Percentiles rank a stretch among this genome's conserved stretches.
These are phyloP conservation scores for Aquilaria yunnanensis DNA, from an alignment of 345 rosid species.

Conservation along the genomic window DNA sequence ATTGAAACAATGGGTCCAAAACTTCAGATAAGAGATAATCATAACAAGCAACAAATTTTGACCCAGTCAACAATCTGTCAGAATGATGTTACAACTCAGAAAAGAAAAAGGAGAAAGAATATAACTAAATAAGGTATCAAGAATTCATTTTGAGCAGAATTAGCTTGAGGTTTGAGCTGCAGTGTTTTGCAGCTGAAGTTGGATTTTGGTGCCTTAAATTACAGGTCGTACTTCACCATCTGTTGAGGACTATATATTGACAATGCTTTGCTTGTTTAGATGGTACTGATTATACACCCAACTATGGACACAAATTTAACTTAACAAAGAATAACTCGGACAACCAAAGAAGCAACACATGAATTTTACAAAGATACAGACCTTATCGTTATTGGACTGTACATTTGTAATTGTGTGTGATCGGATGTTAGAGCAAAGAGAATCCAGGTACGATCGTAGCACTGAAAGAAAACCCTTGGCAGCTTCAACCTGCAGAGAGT, in stretches of 20 bases:
- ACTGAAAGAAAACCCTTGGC: conserved; percentile 72
- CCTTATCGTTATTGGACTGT: conserved; percentile 97
- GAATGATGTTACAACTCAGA: neutral
- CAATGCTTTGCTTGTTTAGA: too few relatives aligned
- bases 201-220: too few relatives aligned
- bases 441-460: conserved; percentile 68
- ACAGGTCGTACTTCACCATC: neutral
- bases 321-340: neutral
- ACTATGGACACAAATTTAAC: too few relatives aligned
- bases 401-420: conserved; percentile 97
- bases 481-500: conserved; percentile 60
- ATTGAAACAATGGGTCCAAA: too few relatives aligned
- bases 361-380: conserved; percentile 18
- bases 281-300: too few relatives aligned
- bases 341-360: neutral
- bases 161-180: too few relatives aligned
- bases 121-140: neutral
- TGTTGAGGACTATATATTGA: too few relatives aligned
- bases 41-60: too few relatives aligned
- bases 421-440: conserved; percentile 84
- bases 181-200: too few relatives aligned
- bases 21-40: too few relatives aligned
- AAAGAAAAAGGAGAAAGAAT: neutral
- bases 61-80: neutral
- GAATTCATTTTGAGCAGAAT: neutral